Conservation (phyloP, 345 rosid species). For the Citrus australasica region DNA sequence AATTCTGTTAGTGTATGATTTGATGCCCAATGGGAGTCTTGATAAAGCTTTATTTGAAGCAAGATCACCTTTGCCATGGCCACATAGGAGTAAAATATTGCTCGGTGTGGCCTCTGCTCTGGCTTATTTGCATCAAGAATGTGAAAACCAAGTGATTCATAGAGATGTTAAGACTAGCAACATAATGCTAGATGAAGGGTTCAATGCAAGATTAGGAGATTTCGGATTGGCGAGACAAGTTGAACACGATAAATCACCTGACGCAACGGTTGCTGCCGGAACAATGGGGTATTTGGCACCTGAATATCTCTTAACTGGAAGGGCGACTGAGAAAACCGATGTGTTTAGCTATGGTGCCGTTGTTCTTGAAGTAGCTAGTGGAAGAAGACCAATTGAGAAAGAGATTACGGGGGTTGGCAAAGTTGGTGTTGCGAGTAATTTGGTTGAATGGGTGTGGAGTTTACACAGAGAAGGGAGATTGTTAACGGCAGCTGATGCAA, state of each 20-base stretch:
- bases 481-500: constrained; percentile 60
- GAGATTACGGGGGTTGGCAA: constrained; percentile 32
- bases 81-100: constrained; percentile 61
- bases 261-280: constrained; percentile 94
- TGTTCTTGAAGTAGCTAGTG: constrained; percentile 81
- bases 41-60: constrained; percentile 93
- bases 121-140: constrained; percentile 94
- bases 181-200: constrained; percentile 84
- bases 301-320: constrained; percentile 82
- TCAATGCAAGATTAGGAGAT: constrained; percentile 87
- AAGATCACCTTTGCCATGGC: constrained; percentile 69
- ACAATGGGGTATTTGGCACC: constrained; percentile 99
- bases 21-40: constrained; percentile 94
- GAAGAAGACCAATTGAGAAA: constrained; percentile 82
- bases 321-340: constrained; percentile 89
- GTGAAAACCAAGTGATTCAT: constrained; percentile 95
- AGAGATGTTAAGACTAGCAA: constrained; percentile 91
- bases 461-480: constrained; percentile 78
- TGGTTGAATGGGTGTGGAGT: constrained; percentile 98
- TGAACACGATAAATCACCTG: constrained; percentile 89
- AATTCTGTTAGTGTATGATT: constrained; percentile 75
- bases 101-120: constrained; percentile 90
- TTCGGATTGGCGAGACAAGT: constrained; percentile 88
- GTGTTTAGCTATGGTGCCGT: constrained; percentile 93
- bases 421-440: constrained; percentile 47